Evolutionary conservation across 2,329 filamentous ascomycete species (phyloP).

Genomic region (Falciphora oryzae): DNA sequence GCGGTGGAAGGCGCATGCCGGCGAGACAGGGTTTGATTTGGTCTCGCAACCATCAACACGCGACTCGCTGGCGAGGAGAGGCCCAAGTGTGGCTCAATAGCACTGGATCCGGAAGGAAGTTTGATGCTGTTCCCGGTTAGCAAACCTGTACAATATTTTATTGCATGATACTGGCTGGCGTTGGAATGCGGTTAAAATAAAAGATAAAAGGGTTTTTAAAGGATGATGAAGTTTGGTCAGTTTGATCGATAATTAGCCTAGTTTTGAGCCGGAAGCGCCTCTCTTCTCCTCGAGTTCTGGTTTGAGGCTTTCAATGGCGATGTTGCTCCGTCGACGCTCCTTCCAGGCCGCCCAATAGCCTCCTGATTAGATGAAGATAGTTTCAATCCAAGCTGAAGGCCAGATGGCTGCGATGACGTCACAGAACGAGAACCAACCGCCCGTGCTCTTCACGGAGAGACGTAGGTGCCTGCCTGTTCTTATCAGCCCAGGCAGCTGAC

Average conservation of each 20-base stretch:
- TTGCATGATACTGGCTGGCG: background rate
- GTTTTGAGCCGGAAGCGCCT: background rate
- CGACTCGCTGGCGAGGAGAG: background rate
- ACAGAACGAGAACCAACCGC: no score
- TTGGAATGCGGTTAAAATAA: background rate
- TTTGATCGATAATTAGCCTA: background rate
- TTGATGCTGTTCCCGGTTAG: background rate
- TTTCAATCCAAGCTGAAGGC: no score
- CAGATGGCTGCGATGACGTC: no score
- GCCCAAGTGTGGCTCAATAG: no score
- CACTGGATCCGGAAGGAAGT: no score
- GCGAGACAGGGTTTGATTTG: slow-evolving; percentile 2
- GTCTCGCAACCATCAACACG: background rate
- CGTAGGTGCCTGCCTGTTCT: no score
- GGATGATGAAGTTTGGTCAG: background rate
- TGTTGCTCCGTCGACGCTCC: background rate
- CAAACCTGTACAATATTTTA: background rate
- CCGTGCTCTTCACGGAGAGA: no score
- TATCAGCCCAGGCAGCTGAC: no score
- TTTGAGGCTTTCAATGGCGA: no score
- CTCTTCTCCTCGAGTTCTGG: background rate
- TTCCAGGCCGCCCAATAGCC: no score
- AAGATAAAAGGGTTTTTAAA: background rate
- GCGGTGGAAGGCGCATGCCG: slow-evolving; percentile 6
- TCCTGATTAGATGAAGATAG: no score